These are phyloP conservation scores for Prunella vulgaris DNA, from an alignment of 257 asterid genomes.

Conservation along the genomic window DNA sequence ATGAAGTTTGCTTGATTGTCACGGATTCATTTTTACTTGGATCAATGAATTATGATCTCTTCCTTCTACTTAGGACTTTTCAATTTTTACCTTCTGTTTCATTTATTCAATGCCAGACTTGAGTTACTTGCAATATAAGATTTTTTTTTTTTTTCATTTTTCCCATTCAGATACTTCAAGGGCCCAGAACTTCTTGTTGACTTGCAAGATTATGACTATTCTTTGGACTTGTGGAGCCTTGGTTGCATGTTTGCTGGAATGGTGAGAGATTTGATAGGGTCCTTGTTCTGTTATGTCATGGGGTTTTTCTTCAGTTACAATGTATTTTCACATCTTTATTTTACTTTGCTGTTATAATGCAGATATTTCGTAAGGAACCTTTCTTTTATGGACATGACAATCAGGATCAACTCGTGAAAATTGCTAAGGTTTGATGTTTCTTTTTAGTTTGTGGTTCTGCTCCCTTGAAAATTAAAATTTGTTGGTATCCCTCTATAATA, in stretches of 20 bases:
- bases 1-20: neutral
- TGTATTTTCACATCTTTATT: neutral
- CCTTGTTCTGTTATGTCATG: neutral
- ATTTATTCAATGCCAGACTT: neutral
- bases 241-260: conserved; percentile 82
- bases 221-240: conserved; percentile 80
- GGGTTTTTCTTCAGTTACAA: neutral
- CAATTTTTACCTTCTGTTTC: too few relatives aligned
- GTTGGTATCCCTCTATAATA: neutral
- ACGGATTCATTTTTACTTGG: neutral
- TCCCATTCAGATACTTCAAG: conserved; percentile 41
- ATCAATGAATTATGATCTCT: neutral
- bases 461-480: neutral
- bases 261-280: conserved; percentile 29
- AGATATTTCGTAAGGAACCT: conserved; percentile 82
- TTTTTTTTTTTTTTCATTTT: neutral
- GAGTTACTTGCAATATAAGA: neutral
- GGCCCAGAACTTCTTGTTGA: conserved; percentile 91
- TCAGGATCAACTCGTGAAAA: conserved; percentile 77
- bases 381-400: conserved; percentile 86
- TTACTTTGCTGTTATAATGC: neutral
- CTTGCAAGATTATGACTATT: conserved; percentile 88
- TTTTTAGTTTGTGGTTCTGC: neutral
- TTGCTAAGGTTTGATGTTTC: conserved; percentile 44
- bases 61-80: neutral